These are phyloP conservation scores for Smallanthus sonchifolius DNA, from an alignment of 129 eudicot species.

Conservation along the genomic window DNA sequence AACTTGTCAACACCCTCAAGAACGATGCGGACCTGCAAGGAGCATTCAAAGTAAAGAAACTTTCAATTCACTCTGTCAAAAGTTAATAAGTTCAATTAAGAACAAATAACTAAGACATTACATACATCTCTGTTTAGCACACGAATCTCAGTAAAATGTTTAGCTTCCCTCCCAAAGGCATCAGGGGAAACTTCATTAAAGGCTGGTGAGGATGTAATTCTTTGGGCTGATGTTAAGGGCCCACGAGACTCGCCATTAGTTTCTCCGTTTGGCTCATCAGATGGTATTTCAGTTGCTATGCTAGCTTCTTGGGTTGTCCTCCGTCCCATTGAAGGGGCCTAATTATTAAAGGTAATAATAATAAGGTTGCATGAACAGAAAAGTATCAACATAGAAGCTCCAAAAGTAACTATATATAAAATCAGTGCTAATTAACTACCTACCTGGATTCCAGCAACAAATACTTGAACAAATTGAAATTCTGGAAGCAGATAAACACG, in stretches of 20 bases:
- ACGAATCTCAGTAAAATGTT: conserved; percentile 89
- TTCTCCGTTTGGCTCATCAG: conserved; percentile 65
- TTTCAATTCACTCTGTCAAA: not conserved
- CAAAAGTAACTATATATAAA: not conserved
- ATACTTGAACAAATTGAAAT: conserved; percentile 89
- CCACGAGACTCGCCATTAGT: conserved; percentile 52
- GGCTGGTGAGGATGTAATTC: conserved; percentile 64
- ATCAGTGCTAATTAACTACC: not conserved
- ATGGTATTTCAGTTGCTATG: conserved; percentile 37
- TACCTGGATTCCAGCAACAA: conserved; percentile 96
- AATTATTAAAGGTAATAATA: conserved; percentile 1
- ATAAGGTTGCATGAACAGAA: not conserved
- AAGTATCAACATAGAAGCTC: not conserved
- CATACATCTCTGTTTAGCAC: conserved; percentile 91
- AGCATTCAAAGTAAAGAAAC: not conserved
- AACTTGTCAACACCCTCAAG: conserved; percentile 86
- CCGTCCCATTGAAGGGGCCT: conserved; percentile 96
- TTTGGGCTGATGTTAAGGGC: conserved; percentile 79
- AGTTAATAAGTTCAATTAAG: not conserved
- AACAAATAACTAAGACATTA: not conserved
- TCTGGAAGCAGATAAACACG: conserved; percentile 95
- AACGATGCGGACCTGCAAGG: conserved; percentile 77
- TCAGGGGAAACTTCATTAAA: conserved; percentile 74
- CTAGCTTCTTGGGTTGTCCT: conserved; percentile 54
- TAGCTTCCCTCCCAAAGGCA: conserved; percentile 88